phyloP scores from a whole-genome alignment of 2,329 filamentous ascomycete species.

The Fusarium sarcochroum region DNA sequence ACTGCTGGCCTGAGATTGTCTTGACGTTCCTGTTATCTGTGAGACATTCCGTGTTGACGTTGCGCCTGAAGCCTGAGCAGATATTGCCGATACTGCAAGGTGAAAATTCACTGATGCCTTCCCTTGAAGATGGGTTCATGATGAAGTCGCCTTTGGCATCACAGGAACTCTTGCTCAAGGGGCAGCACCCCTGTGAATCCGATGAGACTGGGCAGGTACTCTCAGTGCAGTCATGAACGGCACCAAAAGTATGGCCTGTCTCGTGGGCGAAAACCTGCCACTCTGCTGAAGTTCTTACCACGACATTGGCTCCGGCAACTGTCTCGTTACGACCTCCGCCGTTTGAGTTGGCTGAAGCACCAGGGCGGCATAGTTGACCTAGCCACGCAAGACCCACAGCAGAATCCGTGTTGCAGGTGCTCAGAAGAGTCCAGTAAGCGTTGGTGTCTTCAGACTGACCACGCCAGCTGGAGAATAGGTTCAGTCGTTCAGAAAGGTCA shows the following conservation, averaged over 20 bases:
- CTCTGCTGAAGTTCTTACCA: slow-evolving; percentile 84
- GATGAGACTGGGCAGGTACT: slow-evolving; percentile 76
- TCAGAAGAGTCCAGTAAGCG: slow-evolving; percentile 93
- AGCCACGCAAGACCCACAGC: slow-evolving; percentile 96
- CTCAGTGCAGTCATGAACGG: slow-evolving; percentile 89
- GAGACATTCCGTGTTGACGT: slow-evolving; percentile 82
- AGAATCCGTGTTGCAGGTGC: slow-evolving; percentile 82
- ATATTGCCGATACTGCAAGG: slow-evolving; percentile 93
- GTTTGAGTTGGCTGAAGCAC: slow-evolving; percentile 66
- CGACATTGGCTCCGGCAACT: slow-evolving; percentile 89
- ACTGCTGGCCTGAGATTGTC: slow-evolving; percentile 86
- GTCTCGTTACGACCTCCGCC: slow-evolving; percentile 73
- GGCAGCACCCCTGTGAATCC: slow-evolving; percentile 78
- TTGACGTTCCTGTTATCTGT: slow-evolving; percentile 87
- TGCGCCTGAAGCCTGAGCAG: slow-evolving; percentile 86
- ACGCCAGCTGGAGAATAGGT: slow-evolving; percentile 90
- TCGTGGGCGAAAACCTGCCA: slow-evolving; percentile 99
- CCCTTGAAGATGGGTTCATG: slow-evolving; percentile 93
- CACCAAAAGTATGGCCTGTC: slow-evolving; percentile 93
- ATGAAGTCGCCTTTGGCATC: slow-evolving; percentile 85
- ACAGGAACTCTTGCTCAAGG: slow-evolving; percentile 76
- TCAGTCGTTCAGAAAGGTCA: slow-evolving; percentile 83
- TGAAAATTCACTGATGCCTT: slow-evolving; percentile 83
- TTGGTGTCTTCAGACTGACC: slow-evolving; percentile 82
- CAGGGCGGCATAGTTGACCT: slow-evolving; percentile 82